Percentiles rank a stretch among this genome's conserved stretches.
Conservation (phyloP, 768 basidiomycete species). For the Phlebiopsis gigantea region DNA sequence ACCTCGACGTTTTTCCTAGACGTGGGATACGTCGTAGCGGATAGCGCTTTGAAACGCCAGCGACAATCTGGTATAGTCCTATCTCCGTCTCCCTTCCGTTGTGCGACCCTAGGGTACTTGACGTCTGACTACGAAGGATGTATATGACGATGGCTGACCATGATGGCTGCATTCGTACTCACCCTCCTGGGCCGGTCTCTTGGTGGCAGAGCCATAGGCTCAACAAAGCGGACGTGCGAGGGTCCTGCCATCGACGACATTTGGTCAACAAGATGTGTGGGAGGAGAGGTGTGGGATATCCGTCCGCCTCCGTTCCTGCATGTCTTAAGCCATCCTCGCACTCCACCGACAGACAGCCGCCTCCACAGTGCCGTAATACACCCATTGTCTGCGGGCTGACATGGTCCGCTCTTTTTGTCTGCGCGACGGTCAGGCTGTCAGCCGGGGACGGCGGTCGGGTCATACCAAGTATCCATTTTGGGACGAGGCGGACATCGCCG, state of each 20-base stretch:
- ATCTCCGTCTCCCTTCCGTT: constrained; percentile 30
- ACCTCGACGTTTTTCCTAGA: neutral
- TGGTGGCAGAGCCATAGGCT: constrained; percentile 24
- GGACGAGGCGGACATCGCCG: neutral
- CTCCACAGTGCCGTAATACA: neutral
- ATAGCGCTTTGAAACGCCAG: neutral
- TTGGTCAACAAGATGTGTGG: constrained; percentile 4
- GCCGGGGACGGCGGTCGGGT: neutral
- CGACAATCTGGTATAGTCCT: constrained; percentile 13
- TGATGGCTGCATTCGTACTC: neutral
- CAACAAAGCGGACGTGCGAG: constrained; percentile 1
- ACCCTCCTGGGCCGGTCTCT: constrained; percentile 31
- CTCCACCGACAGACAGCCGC: neutral
- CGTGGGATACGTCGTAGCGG: neutral
- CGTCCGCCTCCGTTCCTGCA: neutral
- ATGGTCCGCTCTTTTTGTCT: neutral
- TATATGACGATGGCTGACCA: neutral
- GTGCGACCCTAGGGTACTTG: constrained; percentile 37
- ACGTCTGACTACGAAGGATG: constrained; percentile 20
- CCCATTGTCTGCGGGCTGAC: neutral
- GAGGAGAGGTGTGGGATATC: neutral
- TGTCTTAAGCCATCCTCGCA: neutral
- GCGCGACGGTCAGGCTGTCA: too few species aligned
- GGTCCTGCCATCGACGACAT: neutral
- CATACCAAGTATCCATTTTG: neutral